Base-by-base conservation (phyloP, 768 basidiomycete genomes). In the Lactarius deliciosus region DNA sequence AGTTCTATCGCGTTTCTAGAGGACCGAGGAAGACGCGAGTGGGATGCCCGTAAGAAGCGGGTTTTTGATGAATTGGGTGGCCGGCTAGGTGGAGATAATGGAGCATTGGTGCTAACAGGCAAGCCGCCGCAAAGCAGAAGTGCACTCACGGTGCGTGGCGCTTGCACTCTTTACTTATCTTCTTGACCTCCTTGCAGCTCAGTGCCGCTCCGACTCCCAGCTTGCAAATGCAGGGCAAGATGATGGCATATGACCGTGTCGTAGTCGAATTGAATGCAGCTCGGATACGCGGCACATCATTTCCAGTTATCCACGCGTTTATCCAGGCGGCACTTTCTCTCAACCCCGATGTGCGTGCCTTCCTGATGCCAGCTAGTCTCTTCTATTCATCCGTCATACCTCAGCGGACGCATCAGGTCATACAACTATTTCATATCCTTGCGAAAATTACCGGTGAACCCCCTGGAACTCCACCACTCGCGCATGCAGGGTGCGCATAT, bases 231-330 rank as follows among this genome's bases (percentile, higher is more conserved):
- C 94, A 96, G 76, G 87, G 84, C 77, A 92, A 92, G 77, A 95
- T 98, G 95, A 93, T 98, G 90, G 88, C 87, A 15, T 99, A 98
- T 75, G 92, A 96, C 79, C 86, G 86, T 57, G 88, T 91, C 38
- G 80, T 98, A 53, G 80, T 84, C 8, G 86, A 92, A 28, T 79
- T 98, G 60, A 95, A 97, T 78, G 76, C 81, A 45, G 85, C 91
- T 0, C 81, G 94, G 53, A 78, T 89, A 20, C 84, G 87, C 3
- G 89, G 86, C 20, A 86, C 81, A 6, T 92, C 88, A 2, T 94
- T 83, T 75, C 91, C 92, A 7, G 81, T 94, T 66, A 78, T 94
- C 9, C 89, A 92, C 70, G 79, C 86, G 1, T 81, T 93, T 53
- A 83, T 86, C 54, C 83, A 90, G 62, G 90, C 89, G 10, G 85